Percentiles rank a stretch among this genome's conserved stretches.
These are phyloP conservation scores for Phlebopus sp. DNA, from an alignment of 1,284 basidiomycete genomes.

Conservation along the genomic window DNA sequence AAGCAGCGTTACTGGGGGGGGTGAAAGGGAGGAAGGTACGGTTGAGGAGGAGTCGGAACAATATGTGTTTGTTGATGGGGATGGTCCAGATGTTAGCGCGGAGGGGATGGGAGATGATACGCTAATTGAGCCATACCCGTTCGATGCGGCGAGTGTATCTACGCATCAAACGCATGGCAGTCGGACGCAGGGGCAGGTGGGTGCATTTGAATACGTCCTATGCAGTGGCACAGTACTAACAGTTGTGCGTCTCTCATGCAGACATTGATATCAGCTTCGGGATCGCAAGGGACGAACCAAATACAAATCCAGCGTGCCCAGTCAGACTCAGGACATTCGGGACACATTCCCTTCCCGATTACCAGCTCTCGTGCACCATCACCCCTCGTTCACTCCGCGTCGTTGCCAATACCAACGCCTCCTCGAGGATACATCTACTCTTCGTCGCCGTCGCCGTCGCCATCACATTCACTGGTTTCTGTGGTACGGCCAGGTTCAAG, in stretches of 20 bases:
- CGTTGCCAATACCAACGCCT: slow-evolving; percentile 19
- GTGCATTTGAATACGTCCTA: not conserved
- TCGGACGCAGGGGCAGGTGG: not conserved
- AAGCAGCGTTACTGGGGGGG: slow-evolving; percentile 1
- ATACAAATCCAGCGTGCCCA: slow-evolving; percentile 24
- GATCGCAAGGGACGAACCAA: slow-evolving; percentile 19
- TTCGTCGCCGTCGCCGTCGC: slow-evolving; percentile 15
- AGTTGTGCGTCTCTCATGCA: not conserved
- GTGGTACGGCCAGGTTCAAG: slow-evolving; percentile 5
- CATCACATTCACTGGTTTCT: slow-evolving; percentile 10
- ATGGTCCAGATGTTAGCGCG: slow-evolving; percentile 7
- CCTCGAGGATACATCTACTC: slow-evolving; percentile 17
- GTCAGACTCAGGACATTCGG: slow-evolving; percentile 21
- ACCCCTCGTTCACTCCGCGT: slow-evolving; percentile 25
- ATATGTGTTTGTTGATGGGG: slow-evolving; percentile 26
- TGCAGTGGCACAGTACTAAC: too few species aligned
- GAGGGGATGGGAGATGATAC: slow-evolving; percentile 17
- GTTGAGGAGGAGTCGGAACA: slow-evolving; percentile 19
- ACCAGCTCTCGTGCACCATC: slow-evolving; percentile 15
- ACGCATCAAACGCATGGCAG: slow-evolving; percentile 11
- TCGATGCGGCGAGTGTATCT: slow-evolving; percentile 21
- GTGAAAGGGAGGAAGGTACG: not conserved
- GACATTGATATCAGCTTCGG: slow-evolving; percentile 17
- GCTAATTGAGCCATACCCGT: slow-evolving; percentile 19
- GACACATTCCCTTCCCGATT: slow-evolving; percentile 7